These are phyloP conservation scores for Cryptococcus wingfieldii DNA, from an alignment of 1,284 basidiomycete genomes.

Conservation along the genomic window DNA sequence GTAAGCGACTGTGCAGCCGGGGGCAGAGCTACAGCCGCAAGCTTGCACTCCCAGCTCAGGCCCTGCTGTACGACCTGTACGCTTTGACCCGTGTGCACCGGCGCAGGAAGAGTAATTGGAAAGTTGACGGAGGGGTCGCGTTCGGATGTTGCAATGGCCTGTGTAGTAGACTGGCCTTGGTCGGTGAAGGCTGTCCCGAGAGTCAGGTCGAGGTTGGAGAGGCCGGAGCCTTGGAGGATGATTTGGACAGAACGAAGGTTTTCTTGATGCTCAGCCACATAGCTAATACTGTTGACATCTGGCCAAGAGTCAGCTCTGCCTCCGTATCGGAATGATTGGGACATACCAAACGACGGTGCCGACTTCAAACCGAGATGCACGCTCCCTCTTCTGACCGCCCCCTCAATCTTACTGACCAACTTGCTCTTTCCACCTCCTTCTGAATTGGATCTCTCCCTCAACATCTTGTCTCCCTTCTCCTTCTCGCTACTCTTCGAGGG, in stretches of 20 bases:
- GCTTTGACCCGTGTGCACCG: constrained; percentile 59
- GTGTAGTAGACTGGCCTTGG: constrained; percentile 51
- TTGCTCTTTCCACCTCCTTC: constrained; percentile 10
- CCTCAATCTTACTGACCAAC: constrained; percentile 20
- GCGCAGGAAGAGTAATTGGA: constrained; percentile 64
- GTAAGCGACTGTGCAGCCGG: constrained; percentile 9
- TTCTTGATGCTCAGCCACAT: constrained; percentile 79
- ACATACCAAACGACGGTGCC: constrained; percentile 11
- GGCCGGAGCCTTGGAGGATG: constrained; percentile 51
- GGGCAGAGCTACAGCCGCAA: constrained; percentile 49
- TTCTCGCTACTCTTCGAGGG: neutral
- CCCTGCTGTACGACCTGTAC: constrained; percentile 57
- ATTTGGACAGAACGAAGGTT: constrained; percentile 69
- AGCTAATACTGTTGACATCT: constrained; percentile 41
- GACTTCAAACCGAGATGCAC: constrained; percentile 16
- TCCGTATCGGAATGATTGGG: neutral
- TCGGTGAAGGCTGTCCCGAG: neutral
- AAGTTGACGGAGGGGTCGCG: constrained; percentile 58
- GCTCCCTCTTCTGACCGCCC: constrained; percentile 23
- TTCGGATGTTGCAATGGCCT: constrained; percentile 60
- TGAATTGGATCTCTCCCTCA: constrained; percentile 8
- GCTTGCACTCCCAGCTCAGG: constrained; percentile 65
- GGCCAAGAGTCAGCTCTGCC: neutral
- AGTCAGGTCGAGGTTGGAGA: constrained; percentile 34
- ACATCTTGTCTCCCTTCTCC: neutral